Conservation (phyloP, 139 green algal genomes). For the Coelastrella sp. region DNA sequence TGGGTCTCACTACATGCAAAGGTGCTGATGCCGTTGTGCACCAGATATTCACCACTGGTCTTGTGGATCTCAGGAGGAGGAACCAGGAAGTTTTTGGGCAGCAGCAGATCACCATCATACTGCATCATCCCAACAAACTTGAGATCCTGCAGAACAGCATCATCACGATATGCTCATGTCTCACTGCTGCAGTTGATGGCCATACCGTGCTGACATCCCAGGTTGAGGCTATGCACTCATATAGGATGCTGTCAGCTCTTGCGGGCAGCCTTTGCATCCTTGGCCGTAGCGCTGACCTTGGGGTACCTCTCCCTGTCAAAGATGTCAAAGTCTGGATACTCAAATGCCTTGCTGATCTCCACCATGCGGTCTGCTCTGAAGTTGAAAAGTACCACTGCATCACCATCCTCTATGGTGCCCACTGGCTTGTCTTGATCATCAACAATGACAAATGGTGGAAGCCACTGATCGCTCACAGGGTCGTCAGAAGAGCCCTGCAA, state of each 20-base stretch:
- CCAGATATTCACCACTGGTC: constrained; percentile 86
- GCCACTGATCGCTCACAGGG: constrained; percentile 84
- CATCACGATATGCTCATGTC: neutral
- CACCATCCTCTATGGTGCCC: constrained; percentile 89
- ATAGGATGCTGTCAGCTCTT: too few relatives aligned
- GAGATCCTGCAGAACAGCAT: constrained; percentile 52
- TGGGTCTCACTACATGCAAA: constrained; percentile 97
- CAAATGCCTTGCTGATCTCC: constrained; percentile 95
- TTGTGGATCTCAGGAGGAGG: constrained; percentile 86
- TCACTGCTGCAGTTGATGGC: neutral
- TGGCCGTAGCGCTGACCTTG: constrained; percentile 51
- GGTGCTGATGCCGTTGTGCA: constrained; percentile 84
- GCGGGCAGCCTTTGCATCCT: too few relatives aligned
- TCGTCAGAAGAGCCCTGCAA: constrained; percentile 66
- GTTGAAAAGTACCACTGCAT: constrained; percentile 97
- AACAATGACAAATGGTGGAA: constrained; percentile 90
- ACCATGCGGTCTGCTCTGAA: constrained; percentile 97
- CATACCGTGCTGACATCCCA: too few relatives aligned
- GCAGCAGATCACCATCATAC: constrained; percentile 98
- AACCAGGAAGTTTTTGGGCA: constrained; percentile 94
- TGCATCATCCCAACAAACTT: constrained; percentile 97
- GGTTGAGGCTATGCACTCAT: too few relatives aligned
- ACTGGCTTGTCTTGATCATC: constrained; percentile 86
- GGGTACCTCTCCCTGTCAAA: constrained; percentile 87
- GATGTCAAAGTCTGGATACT: constrained; percentile 87